Conservation (phyloP, 1,139 yeast genomes). For the Protomyces macrosporus region DNA sequence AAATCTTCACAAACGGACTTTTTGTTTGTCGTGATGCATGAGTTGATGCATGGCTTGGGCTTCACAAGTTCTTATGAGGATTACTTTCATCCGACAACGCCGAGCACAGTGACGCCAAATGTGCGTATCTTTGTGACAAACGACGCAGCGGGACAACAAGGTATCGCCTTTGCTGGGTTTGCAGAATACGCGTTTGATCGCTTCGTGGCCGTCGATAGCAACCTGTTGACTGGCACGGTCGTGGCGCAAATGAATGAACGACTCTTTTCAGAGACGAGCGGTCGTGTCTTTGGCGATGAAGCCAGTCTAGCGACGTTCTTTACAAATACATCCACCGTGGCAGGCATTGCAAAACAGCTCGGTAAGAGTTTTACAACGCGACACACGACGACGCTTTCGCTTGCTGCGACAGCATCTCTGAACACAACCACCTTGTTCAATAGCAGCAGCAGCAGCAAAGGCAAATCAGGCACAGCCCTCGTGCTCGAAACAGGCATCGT, state of each 20-base stretch:
- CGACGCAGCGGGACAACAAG: background rate
- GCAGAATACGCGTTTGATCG: constrained; percentile 26
- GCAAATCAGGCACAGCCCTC: background rate
- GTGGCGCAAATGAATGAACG: background rate
- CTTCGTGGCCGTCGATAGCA: background rate
- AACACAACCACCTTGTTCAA: background rate
- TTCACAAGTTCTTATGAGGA: constrained; percentile 24
- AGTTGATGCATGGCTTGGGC: constrained; percentile 27
- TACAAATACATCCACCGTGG: background rate
- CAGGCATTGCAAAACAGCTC: background rate
- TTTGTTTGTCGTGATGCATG: constrained; percentile 20
- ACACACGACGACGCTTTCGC: background rate
- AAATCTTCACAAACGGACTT: constrained; percentile 11
- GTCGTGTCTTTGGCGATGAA: background rate
- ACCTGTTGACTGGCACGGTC: background rate
- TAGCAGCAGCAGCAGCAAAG: background rate
- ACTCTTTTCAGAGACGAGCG: background rate
- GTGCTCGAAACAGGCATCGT: constrained; percentile 15
- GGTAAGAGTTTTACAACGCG: constrained; percentile 7
- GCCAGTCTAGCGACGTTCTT: background rate
- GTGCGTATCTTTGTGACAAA: constrained; percentile 1
- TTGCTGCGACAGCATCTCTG: background rate
- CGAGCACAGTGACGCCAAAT: constrained; percentile 20
- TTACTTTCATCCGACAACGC: constrained; percentile 7
- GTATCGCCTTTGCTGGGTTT: constrained; percentile 9